These are phyloP conservation scores for Pezicula carpinea DNA, from an alignment of 2,329 filamentous ascomycete genomes.

Conservation along the genomic window DNA sequence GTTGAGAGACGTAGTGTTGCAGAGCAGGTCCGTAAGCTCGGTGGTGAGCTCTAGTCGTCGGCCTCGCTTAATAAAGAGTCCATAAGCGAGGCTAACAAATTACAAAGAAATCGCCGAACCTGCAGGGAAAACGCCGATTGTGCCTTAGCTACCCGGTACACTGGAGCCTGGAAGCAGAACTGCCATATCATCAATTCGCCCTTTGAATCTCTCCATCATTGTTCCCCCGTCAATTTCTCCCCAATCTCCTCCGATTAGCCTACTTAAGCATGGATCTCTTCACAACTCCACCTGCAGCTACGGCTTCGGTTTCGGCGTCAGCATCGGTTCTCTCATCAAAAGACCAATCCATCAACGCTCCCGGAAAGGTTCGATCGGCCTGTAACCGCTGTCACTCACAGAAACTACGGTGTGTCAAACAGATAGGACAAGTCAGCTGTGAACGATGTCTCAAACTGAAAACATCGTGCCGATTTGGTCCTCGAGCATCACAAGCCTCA, in stretches of 20 bases:
- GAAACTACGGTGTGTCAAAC: constrained; percentile 7
- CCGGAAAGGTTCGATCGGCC: constrained; percentile 7
- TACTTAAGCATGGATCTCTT: constrained; percentile 6
- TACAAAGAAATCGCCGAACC: constrained; percentile 1
- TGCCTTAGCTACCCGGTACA: not conserved
- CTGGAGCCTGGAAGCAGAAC: too few species aligned
- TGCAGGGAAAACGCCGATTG: not conserved
- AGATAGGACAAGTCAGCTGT: constrained; percentile 1
- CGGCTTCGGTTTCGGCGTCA: too few species aligned
- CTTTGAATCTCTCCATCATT: not conserved
- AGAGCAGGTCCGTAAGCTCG: too few species aligned
- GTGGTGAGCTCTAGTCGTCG: too few species aligned
- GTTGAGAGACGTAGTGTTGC: not conserved
- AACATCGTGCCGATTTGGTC: constrained; percentile 4
- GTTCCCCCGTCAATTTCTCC: not conserved
- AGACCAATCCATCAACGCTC: not conserved
- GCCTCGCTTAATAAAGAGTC: too few species aligned
- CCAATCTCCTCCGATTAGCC: not conserved
- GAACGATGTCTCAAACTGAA: constrained; percentile 8
- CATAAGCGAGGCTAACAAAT: not conserved
- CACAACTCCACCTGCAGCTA: not conserved
- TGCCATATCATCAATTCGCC: too few species aligned
- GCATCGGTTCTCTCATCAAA: not conserved
- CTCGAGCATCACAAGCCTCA: constrained; percentile 3
- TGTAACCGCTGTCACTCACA: constrained; percentile 10